These are phyloP conservation scores for Phytophthora lateralis DNA, from an alignment of 352 stramenopile species.

Conservation along the genomic window DNA sequence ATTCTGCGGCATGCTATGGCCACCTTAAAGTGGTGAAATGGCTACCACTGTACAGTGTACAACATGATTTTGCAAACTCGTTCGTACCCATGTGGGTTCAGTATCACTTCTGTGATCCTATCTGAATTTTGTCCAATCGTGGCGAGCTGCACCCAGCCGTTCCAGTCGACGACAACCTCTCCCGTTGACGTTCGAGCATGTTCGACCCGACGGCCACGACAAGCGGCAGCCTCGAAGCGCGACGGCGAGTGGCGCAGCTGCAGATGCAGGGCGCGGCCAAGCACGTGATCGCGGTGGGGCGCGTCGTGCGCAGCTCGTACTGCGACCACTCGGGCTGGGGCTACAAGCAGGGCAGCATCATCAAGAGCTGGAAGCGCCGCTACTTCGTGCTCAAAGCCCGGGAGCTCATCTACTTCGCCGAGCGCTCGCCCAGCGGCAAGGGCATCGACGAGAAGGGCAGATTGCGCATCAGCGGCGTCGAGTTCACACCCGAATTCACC, in stretches of 20 bases:
- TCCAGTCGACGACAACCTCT: conserved; percentile 3
- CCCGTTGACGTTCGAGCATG: conserved; percentile 9
- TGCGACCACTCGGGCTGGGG: conserved; percentile 82
- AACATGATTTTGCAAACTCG: no score
- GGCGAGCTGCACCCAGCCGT: background rate
- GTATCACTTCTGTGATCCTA: background rate
- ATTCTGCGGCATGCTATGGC: no score
- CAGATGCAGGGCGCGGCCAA: conserved; percentile 47
- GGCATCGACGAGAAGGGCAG: conserved; percentile 81
- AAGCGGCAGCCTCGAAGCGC: conserved; percentile 31
- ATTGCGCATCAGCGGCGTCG: conserved; percentile 58
- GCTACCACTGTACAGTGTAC: no score
- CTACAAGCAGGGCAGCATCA: conserved; percentile 80
- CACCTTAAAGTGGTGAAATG: no score
- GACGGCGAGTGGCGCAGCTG: conserved; percentile 36
- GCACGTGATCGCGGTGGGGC: conserved; percentile 49
- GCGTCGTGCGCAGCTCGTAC: conserved; percentile 63
- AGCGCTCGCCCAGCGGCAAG: conserved; percentile 71
- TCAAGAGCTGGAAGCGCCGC: conserved; percentile 84
- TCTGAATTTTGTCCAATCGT: conserved; percentile 9
- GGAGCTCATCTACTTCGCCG: conserved; percentile 82
- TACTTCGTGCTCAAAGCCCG: conserved; percentile 84
- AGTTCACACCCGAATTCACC: conserved; percentile 69
- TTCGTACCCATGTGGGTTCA: no score
- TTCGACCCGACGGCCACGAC: conserved; percentile 25